Base-by-base conservation (phyloP, 352 stramenopile genomes). In the Phytophthora melonis region DNA sequence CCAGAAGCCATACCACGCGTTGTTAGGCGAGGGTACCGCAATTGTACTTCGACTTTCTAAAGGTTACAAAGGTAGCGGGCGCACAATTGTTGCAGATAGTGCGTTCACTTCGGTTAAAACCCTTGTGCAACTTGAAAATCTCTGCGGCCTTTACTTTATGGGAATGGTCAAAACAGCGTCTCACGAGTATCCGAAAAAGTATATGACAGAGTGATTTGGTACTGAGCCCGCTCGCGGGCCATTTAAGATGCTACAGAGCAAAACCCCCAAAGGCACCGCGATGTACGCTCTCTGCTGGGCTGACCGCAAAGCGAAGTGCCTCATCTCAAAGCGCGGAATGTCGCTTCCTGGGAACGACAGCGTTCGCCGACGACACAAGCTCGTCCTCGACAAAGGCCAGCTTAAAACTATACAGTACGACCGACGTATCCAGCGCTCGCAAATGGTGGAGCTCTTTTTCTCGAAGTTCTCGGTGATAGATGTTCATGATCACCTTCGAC, bases 391-490 rank as follows among this genome's bases (percentile, higher is more conserved):
- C 53, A 25, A 36, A 9, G 34, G 52, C n/a, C 19, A 67, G 25
- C 18, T 53, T 1, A 39, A 34, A 43, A 56, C 18, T 4, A 25
- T 61, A 32, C 34, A 45, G 18, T 61, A 61, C 23, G 49, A 68
- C 4, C 21, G 39, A 43, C 49, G 36, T 41, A 49, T 68, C 3
- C 27, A 36, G 11, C 62, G 62, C n/a, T 50, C 62, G 14, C 52
- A 61, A 43, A 61, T 61, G 62, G 30, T 55, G n/a, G 50, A 68
- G 9, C 34, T 68, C 11, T 68, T 55, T 50, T 68, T 23, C 16
- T 54, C 19, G 9, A 55, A 47, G 34, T 53, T 60, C 6, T 62
- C 36, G 18, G 19, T 39, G 8, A 60, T 68, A 11, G 61, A 60
- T 36, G 61, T 60, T 10, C 49, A 68, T 25, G 21, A 68, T 43